Evolutionary conservation across 2,329 filamentous ascomycete genomes (phyloP).

Genomic region (Xylogone sp.): DNA sequence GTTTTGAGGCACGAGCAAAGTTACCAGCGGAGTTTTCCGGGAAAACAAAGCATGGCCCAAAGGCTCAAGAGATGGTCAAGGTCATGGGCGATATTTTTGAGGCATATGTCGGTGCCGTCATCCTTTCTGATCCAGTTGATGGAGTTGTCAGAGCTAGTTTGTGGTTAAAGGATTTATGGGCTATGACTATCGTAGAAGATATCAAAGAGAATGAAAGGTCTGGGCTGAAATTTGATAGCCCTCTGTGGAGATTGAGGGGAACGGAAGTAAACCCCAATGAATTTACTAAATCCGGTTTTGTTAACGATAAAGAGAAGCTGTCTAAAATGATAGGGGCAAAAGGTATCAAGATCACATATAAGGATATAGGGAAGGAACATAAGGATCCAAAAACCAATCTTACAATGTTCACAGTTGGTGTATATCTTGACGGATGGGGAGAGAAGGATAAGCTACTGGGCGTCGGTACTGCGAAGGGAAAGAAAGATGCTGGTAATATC

Average conservation of each 20-base stretch:
- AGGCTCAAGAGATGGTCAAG: slow-evolving; percentile 60
- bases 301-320: slow-evolving; percentile 50
- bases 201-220: slow-evolving; percentile 37
- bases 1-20: slow-evolving; percentile 60
- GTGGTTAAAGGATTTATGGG: slow-evolving; percentile 78
- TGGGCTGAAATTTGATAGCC: slow-evolving; percentile 16
- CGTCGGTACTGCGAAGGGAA: slow-evolving; percentile 59
- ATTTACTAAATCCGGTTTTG: slow-evolving; percentile 12
- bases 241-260: slow-evolving; percentile 23
- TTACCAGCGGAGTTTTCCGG: slow-evolving; percentile 28
- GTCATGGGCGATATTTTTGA: slow-evolving; percentile 86
- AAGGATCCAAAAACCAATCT: slow-evolving; percentile 52
- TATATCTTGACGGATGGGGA: slow-evolving; percentile 66
- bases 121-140: slow-evolving; percentile 60
- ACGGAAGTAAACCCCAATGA: neutral
- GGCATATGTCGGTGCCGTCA: slow-evolving; percentile 77
- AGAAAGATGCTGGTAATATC: slow-evolving; percentile 65
- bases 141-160: slow-evolving; percentile 59
- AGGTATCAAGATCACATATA: slow-evolving; percentile 58
- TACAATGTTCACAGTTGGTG: slow-evolving; percentile 58
- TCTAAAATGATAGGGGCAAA: slow-evolving; percentile 44
- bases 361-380: slow-evolving; percentile 48
- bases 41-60: slow-evolving; percentile 1
- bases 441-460: slow-evolving; percentile 60
- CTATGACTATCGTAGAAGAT: slow-evolving; percentile 54